Evolutionary conservation across 2,329 filamentous ascomycete genomes (phyloP), one percentile per base, ranked within the genome.

Genomic region (Paraphoma sp.): DNA sequence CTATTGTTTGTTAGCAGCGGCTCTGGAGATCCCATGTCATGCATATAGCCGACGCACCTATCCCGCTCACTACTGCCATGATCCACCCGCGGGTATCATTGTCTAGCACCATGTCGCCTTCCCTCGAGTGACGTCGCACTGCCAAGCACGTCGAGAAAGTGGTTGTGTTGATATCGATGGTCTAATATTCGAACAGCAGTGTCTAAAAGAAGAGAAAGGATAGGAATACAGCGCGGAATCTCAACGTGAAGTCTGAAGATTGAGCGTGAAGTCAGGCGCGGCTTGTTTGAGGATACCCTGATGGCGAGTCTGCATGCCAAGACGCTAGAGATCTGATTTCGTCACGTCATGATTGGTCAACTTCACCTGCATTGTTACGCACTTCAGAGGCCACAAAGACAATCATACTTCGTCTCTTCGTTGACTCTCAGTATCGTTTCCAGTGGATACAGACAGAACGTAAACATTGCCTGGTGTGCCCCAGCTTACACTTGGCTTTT

Each of bases 61-160:
- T 87, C 72, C 93, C 96, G 77, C 93, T 92, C 63, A 93, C 83
- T 70, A 84, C 88, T 61, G 86, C 84, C 90, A 98, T 92, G 67
- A 98, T 89, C 94, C 94, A 98, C 70, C 95, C 94, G 62, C 93
- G 87, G 61, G 89, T 89, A 80, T 98, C 94, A 80, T 76, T 76
- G 56, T 74, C 72, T 53, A 76, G 65, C 56, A 62, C 65, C 71
- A 73, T 71, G 42, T 45, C 57, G 53, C 49, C 23, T 55, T 45
- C 61, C 53, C 54, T 66, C 57, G 44, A 40, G 63, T 69, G 69
- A 67, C 65, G 68, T 71, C 51, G 54, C 17, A 44, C 45, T 41
- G 42, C 53, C 48, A 55, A 62, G 54, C 40, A 57, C 11, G 36
- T 42, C 31, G 23, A 45, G 10, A 10, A 9, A 11, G 17, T 9